Conservation (phyloP, 2,329 filamentous ascomycete genomes). For the Ophiostoma angusticollis region DNA sequence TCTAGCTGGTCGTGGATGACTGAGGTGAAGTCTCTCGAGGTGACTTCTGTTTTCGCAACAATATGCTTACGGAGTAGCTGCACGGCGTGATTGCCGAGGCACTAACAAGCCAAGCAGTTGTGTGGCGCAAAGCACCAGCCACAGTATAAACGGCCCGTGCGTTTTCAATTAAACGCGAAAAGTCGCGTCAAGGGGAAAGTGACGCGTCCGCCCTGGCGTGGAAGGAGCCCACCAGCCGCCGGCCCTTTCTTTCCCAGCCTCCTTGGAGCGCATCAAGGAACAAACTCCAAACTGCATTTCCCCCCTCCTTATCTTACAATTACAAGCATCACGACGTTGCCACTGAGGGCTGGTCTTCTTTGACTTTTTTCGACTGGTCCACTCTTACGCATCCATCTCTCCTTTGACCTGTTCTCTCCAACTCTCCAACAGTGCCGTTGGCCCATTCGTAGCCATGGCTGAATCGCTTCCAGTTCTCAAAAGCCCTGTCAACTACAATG, state of each 20-base stretch:
- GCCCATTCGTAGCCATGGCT: conserved; percentile 49
- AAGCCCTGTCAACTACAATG: conserved; percentile 72
- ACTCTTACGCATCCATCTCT: not conserved
- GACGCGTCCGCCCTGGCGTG: conserved; percentile 4
- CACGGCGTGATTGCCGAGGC: conserved; percentile 11
- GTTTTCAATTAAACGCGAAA: conserved; percentile 15
- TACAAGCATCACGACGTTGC: too few species aligned
- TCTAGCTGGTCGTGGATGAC: too few species aligned
- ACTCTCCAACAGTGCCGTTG: not conserved
- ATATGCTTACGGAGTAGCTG: not conserved
- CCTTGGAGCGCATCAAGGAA: too few species aligned
- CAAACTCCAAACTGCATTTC: not conserved
- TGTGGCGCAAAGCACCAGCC: not conserved
- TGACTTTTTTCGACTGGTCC: too few species aligned
- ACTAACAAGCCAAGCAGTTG: not conserved
- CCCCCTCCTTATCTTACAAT: not conserved
- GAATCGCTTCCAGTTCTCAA: conserved; percentile 56
- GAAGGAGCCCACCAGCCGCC: conserved; percentile 7
- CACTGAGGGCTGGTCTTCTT: too few species aligned
- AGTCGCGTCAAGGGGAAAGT: conserved; percentile 8
- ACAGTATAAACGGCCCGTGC: conserved; percentile 7
- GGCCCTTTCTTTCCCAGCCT: conserved; percentile 14
- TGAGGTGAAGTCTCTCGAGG: too few species aligned
- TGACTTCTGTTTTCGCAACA: conserved; percentile 4
- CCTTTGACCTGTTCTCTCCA: not conserved